These are phyloP conservation scores for Amaranthus tricolor DNA, from an alignment of 179 eudicot genomes.

Conservation along the genomic window DNA sequence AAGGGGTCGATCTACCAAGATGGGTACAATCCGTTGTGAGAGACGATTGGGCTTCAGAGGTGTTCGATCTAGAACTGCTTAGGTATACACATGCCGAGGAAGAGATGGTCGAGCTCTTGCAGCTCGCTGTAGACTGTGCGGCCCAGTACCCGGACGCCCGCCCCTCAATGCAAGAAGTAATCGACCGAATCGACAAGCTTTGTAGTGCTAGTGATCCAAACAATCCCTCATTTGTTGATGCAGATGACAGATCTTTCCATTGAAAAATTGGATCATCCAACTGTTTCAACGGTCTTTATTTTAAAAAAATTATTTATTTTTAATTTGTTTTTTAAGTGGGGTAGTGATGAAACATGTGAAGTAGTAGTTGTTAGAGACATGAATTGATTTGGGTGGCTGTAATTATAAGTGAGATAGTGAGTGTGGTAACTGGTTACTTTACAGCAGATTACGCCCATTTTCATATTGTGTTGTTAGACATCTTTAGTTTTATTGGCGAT, in stretches of 20 bases:
- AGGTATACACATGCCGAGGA: conserved; percentile 41
- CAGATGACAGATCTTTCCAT: conserved; percentile 25
- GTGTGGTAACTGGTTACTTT: conserved; percentile 30
- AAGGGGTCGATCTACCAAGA: conserved; percentile 48
- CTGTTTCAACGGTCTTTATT: not conserved
- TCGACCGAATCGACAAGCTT: conserved; percentile 23
- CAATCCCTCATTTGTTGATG: conserved; percentile 2
- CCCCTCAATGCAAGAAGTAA: conserved; percentile 37
- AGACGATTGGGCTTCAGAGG: conserved; percentile 47
- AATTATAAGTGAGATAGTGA: conserved; percentile 20
- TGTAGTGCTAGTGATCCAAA: conserved; percentile 19
- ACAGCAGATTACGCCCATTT: conserved; percentile 14
- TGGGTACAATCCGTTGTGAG: conserved; percentile 45
- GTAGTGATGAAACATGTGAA: conserved; percentile 19
- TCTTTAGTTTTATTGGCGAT: conserved; percentile 19
- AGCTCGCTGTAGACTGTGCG: conserved; percentile 44
- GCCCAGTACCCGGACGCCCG: conserved; percentile 43
- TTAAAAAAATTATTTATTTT: not conserved
- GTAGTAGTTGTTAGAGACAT: conserved; percentile 17
- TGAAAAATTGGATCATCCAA: conserved; percentile 12
- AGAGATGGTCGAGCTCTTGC: conserved; percentile 44
- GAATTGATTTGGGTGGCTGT: conserved; percentile 21
- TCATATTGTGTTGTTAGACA: conserved; percentile 12
- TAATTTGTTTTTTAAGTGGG: not conserved
- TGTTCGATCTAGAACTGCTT: conserved; percentile 42